A percentile compares a stretch with the other conserved stretches of the same genome.
These are phyloP conservation scores for Kuraishia borneana DNA, from an alignment of 805 yeast genomes.

Conservation along the genomic window DNA sequence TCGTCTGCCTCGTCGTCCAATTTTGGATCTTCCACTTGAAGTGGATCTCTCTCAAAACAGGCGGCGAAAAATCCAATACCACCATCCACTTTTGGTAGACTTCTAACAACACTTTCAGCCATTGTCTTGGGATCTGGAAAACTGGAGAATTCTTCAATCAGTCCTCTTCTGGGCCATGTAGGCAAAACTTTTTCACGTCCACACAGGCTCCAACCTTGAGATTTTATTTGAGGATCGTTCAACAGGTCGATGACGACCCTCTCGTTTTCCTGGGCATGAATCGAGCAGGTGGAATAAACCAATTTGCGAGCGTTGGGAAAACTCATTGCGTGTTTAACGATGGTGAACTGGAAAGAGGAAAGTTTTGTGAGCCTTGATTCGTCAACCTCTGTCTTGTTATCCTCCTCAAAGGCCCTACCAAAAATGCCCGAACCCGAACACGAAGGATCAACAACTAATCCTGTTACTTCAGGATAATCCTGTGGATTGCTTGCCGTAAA, in stretches of 20 bases:
- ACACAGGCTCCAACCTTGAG: constrained; percentile 67
- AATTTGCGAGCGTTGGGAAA: constrained; percentile 71
- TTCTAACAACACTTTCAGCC: constrained; percentile 83
- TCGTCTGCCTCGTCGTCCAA: constrained; percentile 6
- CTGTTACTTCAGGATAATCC: constrained; percentile 58
- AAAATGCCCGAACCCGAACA: constrained; percentile 98
- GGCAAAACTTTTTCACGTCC: constrained; percentile 59
- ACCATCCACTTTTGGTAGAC: constrained; percentile 81
- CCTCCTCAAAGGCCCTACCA: constrained; percentile 67
- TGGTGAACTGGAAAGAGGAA: constrained; percentile 78
- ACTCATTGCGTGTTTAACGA: constrained; percentile 77
- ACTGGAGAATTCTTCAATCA: constrained; percentile 53
- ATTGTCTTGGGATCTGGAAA: constrained; percentile 34
- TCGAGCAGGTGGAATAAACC: constrained; percentile 92
- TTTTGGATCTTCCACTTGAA: constrained; percentile 1
- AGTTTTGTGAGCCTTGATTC: constrained; percentile 59
- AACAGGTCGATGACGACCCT: constrained; percentile 76
- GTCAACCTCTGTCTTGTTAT: constrained; percentile 32
- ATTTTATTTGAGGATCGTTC: constrained; percentile 49
- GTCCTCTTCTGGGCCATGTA: constrained; percentile 80
- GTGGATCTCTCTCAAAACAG: constrained; percentile 56
- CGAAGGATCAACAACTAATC: constrained; percentile 88
- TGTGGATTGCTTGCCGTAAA: constrained; percentile 50
- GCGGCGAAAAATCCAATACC: constrained; percentile 99
- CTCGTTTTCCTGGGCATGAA: constrained; percentile 91